These are phyloP conservation scores for Ophiosphaerella korrae DNA, from an alignment of 2,329 filamentous ascomycete species.

Conservation along the genomic window DNA sequence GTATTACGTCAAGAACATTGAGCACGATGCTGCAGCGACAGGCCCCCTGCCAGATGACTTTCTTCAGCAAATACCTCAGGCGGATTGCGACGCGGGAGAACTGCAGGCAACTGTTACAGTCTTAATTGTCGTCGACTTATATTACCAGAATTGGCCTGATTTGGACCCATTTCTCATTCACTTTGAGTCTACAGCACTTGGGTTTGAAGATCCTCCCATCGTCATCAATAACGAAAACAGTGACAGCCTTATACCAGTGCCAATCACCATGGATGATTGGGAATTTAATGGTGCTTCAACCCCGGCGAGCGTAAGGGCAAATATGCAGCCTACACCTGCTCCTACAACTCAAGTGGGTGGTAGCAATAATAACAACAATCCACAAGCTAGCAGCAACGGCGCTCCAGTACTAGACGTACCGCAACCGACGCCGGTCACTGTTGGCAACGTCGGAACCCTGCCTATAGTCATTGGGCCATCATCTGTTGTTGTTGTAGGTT, in stretches of 20 bases:
- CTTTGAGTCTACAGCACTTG: conserved; percentile 35
- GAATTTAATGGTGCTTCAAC: conserved; percentile 5
- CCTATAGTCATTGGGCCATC: conserved; percentile 41
- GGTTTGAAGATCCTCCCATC: conserved; percentile 26
- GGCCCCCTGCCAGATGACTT: conserved; percentile 45
- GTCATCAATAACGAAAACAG: conserved; percentile 12
- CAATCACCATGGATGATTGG: conserved; percentile 22
- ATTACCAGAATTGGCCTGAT: conserved; percentile 31
- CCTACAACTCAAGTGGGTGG: conserved; percentile 9
- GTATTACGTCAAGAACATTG: conserved; percentile 41
- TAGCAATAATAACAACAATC: conserved; percentile 2
- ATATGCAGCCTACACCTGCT: conserved; percentile 1
- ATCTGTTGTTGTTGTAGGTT: conserved; percentile 40
- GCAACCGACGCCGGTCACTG: conserved; percentile 20
- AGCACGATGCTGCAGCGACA: conserved; percentile 30
- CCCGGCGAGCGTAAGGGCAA: conserved; percentile 10
- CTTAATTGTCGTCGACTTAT: conserved; percentile 49
- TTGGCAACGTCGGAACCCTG: conserved; percentile 32
- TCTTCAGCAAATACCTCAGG: conserved; percentile 39
- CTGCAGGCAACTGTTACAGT: conserved; percentile 50
- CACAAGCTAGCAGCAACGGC: conserved; percentile 1
- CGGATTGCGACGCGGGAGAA: conserved; percentile 42
- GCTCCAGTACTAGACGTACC: conserved; percentile 3
- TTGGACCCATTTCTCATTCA: conserved; percentile 33
- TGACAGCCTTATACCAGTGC: background rate